Evolutionary conservation across 495 filamentous ascomycete species (phyloP), one percentile per base, ranked within the genome.

Genomic region (Evernia prunastri): DNA sequence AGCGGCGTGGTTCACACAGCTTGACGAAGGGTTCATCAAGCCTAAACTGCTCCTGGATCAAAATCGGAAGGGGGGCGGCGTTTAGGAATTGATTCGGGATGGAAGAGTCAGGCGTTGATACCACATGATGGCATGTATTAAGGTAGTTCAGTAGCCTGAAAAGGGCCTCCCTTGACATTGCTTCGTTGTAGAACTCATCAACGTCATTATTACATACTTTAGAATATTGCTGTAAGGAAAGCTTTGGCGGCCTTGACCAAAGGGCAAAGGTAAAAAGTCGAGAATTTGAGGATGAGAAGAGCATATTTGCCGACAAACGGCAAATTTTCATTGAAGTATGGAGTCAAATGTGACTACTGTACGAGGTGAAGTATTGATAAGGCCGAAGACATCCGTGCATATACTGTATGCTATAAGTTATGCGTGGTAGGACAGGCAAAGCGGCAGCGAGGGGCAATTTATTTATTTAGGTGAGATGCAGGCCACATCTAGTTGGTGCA

Each of bases 1-100:
- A 58, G 89, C 89, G 25, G 89, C 87, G 18, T 87, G 94, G 83
- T 96, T 98, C 74, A 86, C 86, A 63, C 93, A 96, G 74, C 76
- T 98, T 60, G 94, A 98, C 74, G 94, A 98, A 73, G 90, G 90
- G 36, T 97, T 90, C 74, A 95, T 98, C 73, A 98, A 98, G 79
- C 94, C 94, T 13, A 91, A 84, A 68, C 79, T 98, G 60, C 74
- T 98, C 63, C 81, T 98, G 43, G 93, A 97, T 78, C 86, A 86
- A 42, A 71, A 71, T 43, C 56, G 63, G 42, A 71, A 69, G 42
- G 69, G 69, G 20, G 68, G 69, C 39, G 67, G 69, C 60, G 57
- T 64, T 49, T 58, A 59, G 57, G 23, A 23, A 35, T 12, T 25
- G 27, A 31, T 31, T 37, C 33, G 7, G 6, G 25, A 54, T 42